A percentile compares a stretch with the other conserved stretches of the same genome.
phyloP scores from a whole-genome alignment of 192 early-diverging fungal genomes.

The Ambispora gerdemannii region DNA sequence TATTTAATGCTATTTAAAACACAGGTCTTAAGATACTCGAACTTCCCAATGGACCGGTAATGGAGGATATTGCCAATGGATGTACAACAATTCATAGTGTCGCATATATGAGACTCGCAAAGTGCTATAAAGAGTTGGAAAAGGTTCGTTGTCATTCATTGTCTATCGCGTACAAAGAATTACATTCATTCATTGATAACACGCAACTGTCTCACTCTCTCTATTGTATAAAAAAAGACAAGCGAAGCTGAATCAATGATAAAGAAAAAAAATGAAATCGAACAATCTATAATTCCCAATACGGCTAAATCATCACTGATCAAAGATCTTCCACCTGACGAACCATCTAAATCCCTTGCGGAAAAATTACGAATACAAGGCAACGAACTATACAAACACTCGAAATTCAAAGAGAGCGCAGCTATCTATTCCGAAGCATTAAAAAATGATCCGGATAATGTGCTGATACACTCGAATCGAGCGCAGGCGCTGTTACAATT shows the following conservation, averaged over 20 bases:
- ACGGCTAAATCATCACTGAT: no score
- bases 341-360: no score
- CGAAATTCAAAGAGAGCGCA: constrained; percentile 4
- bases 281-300: no score
- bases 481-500: constrained; percentile 16
- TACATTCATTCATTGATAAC: no score
- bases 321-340: no score
- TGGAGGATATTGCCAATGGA: constrained; percentile 5
- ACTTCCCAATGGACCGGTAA: constrained; percentile 10
- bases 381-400: constrained; percentile 13
- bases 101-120: constrained; percentile 15
- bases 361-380: constrained; percentile 26
- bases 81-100: constrained; percentile 23
- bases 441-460: constrained; percentile 6
- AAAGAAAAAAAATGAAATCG: no score
- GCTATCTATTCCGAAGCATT: constrained; percentile 11
- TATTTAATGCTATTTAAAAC: no score
- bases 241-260: no score
- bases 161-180: no score
- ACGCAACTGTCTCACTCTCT: no score
- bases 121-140: constrained; percentile 27
- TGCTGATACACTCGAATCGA: constrained; percentile 10
- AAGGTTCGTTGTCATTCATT: no score
- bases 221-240: no score
- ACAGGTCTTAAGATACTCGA: neutral